Percentiles rank a stretch among this genome's conserved stretches.
phyloP scores from a whole-genome alignment of 257 asterid species.

The Lycium barbarum region DNA sequence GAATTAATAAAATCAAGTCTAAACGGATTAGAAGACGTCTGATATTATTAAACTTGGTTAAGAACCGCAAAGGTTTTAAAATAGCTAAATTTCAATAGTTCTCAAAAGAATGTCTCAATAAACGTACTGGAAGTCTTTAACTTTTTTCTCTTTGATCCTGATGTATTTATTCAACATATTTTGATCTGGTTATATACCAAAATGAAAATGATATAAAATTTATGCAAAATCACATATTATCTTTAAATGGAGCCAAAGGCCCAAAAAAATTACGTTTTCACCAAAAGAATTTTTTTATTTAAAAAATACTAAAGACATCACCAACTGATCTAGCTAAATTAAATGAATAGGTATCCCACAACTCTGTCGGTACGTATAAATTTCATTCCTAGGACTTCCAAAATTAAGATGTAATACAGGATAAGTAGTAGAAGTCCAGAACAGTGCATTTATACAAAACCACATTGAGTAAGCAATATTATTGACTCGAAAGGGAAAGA shows the following conservation, averaged over 20 bases:
- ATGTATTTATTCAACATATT: neutral
- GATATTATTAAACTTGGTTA: neutral
- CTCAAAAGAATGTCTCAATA: constrained; percentile 37
- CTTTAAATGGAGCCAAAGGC: neutral
- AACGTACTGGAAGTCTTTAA: neutral
- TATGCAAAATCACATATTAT: neutral
- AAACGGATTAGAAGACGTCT: constrained; percentile 25
- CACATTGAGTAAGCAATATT: constrained; percentile 15
- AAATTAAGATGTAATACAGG: neutral
- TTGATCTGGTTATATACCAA: neutral
- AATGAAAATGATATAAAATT: neutral
- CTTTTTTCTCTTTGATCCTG: neutral
- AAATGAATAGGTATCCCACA: constrained; percentile 19
- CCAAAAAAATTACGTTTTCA: neutral
- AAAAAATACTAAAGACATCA: neutral
- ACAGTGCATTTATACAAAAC: neutral
- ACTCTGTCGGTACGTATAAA: neutral
- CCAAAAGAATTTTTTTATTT: neutral
- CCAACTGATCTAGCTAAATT: neutral
- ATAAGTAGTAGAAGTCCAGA: neutral
- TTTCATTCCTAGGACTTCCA: constrained; percentile 2
- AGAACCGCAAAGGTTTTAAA: constrained; percentile 21
- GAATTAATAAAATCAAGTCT: neutral
- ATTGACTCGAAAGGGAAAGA: neutral
- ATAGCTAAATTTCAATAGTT: neutral